phyloP scores from a whole-genome alignment of 164 flowering plant species.

The Vitis rupestris region DNA sequence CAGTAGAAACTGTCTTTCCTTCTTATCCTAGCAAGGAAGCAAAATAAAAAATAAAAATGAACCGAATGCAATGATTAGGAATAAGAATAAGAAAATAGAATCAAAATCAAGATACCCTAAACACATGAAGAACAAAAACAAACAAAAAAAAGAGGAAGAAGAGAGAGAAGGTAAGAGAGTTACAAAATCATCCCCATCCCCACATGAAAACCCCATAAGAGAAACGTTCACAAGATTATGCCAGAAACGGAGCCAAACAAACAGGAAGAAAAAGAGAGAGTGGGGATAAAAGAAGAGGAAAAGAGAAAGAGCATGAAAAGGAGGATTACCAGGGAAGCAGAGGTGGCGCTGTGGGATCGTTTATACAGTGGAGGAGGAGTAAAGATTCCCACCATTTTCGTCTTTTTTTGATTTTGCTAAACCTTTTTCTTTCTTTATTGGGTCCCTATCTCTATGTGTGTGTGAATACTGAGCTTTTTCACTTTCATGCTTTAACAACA shows the following conservation, averaged over 20 bases:
- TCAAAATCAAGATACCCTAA: background rate
- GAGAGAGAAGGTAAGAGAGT: constrained; percentile 4
- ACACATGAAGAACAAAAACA: background rate
- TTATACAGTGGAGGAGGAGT: constrained; percentile 25
- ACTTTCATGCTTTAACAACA: constrained; percentile 25
- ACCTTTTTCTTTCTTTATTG: constrained; percentile 17
- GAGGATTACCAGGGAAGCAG: constrained; percentile 6
- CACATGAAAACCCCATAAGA: constrained; percentile 38
- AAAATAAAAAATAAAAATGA: background rate
- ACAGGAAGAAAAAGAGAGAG: constrained; percentile 6
- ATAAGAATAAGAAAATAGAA: background rate
- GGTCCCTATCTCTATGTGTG: constrained; percentile 10
- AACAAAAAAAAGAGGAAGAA: background rate
- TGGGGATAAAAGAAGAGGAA: constrained; percentile 1
- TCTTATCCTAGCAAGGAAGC: constrained; percentile 17
- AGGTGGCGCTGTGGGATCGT: constrained; percentile 22
- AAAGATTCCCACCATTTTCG: constrained; percentile 35
- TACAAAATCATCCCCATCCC: constrained; percentile 36
- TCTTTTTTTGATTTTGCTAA: constrained; percentile 9
- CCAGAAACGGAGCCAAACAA: constrained; percentile 11
- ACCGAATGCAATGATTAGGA: background rate
- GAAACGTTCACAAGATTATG: constrained; percentile 6
- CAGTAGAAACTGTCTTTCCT: constrained; percentile 14
- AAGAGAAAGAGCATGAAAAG: constrained; percentile 25
- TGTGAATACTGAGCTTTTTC: constrained; percentile 4